phyloP scores from a whole-genome alignment of 1,284 basidiomycete genomes.

The Ganoderma meredithae region DNA sequence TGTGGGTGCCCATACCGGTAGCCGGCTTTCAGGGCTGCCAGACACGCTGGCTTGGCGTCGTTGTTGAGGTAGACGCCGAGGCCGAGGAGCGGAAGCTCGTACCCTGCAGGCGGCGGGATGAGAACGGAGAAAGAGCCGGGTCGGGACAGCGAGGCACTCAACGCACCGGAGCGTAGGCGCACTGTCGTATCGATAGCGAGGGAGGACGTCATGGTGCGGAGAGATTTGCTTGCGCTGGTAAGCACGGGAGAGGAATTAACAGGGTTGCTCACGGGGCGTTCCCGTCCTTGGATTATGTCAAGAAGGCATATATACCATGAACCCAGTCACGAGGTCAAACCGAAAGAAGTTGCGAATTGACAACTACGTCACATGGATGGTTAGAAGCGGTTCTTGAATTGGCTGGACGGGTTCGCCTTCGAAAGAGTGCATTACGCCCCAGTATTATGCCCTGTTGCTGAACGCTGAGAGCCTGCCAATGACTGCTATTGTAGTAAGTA shows the following conservation, averaged over 20 bases:
- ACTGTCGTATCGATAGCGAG: conserved; percentile 4
- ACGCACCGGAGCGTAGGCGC: background rate
- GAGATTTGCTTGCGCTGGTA: background rate
- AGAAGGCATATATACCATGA: background rate
- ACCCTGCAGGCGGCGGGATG: background rate
- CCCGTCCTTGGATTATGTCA: background rate
- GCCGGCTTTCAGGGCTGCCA: conserved; percentile 74
- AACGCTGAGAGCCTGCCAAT: no score
- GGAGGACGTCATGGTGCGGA: background rate
- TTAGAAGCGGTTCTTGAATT: background rate
- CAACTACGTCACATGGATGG: background rate
- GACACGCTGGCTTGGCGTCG: conserved; percentile 61
- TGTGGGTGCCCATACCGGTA: conserved; percentile 59
- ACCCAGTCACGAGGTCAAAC: background rate
- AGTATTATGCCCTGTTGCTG: no score
- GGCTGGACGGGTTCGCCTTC: background rate
- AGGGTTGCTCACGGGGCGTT: background rate
- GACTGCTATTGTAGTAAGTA: no score
- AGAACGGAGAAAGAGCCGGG: no score
- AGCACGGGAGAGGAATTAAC: background rate
- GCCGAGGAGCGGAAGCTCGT: conserved; percentile 53
- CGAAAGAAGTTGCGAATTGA: background rate
- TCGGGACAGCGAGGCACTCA: background rate
- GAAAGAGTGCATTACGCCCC: background rate
- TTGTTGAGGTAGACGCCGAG: conserved; percentile 86